Conservation (phyloP, 2,329 filamentous ascomycete species). For the Mycocentrospora acerina region DNA sequence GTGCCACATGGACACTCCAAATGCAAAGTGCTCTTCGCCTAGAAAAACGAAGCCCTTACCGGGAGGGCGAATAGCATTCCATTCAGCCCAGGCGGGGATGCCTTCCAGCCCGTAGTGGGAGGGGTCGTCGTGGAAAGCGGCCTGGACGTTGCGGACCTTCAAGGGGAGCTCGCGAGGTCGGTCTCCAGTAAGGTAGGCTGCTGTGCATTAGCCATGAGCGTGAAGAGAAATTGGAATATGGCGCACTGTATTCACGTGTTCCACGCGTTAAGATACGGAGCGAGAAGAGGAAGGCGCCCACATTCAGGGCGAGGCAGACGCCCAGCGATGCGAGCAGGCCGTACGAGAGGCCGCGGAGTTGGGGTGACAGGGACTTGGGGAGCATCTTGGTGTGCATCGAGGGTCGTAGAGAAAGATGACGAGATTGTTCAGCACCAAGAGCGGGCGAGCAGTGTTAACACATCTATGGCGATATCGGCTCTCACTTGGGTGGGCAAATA, state of each 20-base stretch:
- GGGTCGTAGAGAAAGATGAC: neutral
- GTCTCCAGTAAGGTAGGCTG: constrained; percentile 1
- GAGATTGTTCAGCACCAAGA: constrained; percentile 1
- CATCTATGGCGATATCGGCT: constrained; percentile 1
- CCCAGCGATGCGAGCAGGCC: neutral
- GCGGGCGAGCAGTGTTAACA: neutral
- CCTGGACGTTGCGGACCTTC: constrained; percentile 1
- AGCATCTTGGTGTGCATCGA: constrained; percentile 1
- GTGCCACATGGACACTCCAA: constrained; percentile 6
- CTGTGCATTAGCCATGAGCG: constrained; percentile 1
- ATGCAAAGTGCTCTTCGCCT: constrained; percentile 6
- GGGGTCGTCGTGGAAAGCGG: constrained; percentile 3
- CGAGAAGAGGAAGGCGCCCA: constrained; percentile 2
- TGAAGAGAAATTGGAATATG: neutral
- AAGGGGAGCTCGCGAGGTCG: constrained; percentile 3
- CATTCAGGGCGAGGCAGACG: constrained; percentile 1
- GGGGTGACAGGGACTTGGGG: neutral
- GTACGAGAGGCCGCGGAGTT: neutral
- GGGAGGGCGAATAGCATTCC: constrained; percentile 5
- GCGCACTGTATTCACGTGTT: constrained; percentile 2
- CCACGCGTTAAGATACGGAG: constrained; percentile 3
- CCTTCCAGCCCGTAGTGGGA: constrained; percentile 5
- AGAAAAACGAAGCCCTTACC: constrained; percentile 6
- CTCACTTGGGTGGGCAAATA: neutral
- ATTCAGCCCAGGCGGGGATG: constrained; percentile 5